These are phyloP conservation scores for Epichloe brachyelytri DNA, from an alignment of 2,329 filamentous ascomycete genomes.

Conservation along the genomic window DNA sequence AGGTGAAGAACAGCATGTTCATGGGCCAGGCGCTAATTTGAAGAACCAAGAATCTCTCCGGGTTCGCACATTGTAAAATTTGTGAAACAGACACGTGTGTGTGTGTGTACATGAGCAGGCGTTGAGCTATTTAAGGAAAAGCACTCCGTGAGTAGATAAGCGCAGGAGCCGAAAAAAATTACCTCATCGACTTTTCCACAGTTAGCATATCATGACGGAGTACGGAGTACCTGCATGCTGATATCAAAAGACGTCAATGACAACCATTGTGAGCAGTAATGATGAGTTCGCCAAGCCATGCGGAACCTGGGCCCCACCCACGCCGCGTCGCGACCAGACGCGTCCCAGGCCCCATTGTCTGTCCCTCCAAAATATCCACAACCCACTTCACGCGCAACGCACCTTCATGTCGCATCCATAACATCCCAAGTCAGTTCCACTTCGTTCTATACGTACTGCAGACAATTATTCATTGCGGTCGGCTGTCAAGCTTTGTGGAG, in stretches of 20 bases:
- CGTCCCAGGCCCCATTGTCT: constrained; percentile 12
- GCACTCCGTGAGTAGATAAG: neutral
- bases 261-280: neutral
- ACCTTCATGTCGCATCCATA: neutral
- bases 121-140: neutral
- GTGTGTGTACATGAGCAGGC: constrained; percentile 2
- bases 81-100: constrained; percentile 22
- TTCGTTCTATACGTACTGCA: neutral
- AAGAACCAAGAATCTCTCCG: neutral
- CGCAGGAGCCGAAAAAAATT: neutral
- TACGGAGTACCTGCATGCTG: no score
- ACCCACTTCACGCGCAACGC: neutral
- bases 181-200: no score
- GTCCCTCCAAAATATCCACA: constrained; percentile 6
- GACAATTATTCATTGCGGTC: neutral
- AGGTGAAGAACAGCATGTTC: constrained; percentile 84
- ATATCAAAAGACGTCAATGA: neutral
- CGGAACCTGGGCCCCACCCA: neutral
- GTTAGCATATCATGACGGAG: no score
- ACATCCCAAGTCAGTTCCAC: neutral
- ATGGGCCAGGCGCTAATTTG: constrained; percentile 67
- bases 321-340: constrained; percentile 16
- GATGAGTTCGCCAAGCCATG: no score
- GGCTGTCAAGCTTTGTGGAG: no score
- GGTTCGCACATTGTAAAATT: constrained; percentile 25